Evolutionary conservation across 495 filamentous ascomycete species (phyloP), one percentile per base, ranked within the genome.

Genomic region (Hypoxylon perforatum): DNA sequence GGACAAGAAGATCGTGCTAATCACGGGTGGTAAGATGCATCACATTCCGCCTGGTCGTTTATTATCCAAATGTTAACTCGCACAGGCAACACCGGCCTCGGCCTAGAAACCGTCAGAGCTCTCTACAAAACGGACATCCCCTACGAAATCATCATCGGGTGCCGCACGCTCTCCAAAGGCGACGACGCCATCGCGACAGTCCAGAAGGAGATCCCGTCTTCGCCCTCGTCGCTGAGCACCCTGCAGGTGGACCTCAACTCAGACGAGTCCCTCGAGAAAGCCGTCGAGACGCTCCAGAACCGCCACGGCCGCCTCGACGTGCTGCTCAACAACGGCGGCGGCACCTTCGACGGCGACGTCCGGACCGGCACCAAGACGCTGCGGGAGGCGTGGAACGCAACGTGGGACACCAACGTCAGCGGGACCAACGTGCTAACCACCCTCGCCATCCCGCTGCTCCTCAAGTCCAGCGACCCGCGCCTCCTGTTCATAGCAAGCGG

Each of bases 311-410:
- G 71, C 22, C 62, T 88, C 0, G 86, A 88, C 65, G 76, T 77
- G 0, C 72, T 88, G 6, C 63, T 86, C 64, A 85, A 88, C 73
- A 88, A 86, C 61, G 81, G 78, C 18, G 82, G 80, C 33, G 78
- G 70, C 14, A 63, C 68, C 22, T 76, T 80, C 61, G 78, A 83
- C 45, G 45, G 59, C 1, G 67, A 77, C 5, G 22, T 75, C 19
- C 7, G 15, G 9, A 12, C 28, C 3, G 73, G 76, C 17, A 57
- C 45, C 0, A 52, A 79, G 63, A 65, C 69, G 35, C 49, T 73
- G 47, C 77, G 84, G 33, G 73, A 81, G 53, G 70, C 69, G 44
- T 85, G 78, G 74, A 85, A 82, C 63, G 62, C 71, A 14, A 72
- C 82, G 8, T 86, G 83, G 82, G 75, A 82, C 52, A 74, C 81